Percentiles rank a stretch among this genome's conserved stretches.
phyloP scores from a whole-genome alignment of 495 filamentous ascomycete genomes.

The Aspergillus nidulans region DNA sequence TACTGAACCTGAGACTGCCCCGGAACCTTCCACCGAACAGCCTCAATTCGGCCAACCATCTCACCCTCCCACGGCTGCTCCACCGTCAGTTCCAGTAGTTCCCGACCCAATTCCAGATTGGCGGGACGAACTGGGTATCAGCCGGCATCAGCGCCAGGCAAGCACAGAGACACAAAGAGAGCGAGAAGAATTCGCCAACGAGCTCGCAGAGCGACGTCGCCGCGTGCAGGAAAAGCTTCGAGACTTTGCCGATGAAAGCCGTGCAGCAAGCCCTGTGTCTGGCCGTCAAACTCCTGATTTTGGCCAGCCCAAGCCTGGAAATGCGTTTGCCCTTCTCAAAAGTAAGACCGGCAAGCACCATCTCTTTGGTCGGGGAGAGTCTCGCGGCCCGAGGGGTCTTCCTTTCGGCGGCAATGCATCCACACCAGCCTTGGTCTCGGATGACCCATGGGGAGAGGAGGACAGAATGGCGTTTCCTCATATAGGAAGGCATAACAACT shows the following conservation, averaged over 20 bases:
- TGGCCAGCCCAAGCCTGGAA: conserved; percentile 41
- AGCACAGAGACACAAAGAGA: conserved; percentile 62
- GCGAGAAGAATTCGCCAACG: conserved; percentile 71
- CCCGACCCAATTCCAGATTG: conserved; percentile 34
- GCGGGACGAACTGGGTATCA: conserved; percentile 26
- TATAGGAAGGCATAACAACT: conserved; percentile 36
- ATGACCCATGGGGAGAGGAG: conserved; percentile 44
- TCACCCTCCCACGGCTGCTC: conserved; percentile 7
- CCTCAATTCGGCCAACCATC: background rate
- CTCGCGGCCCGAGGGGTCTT: conserved; percentile 68
- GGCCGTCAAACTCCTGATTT: conserved; percentile 44
- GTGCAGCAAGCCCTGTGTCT: conserved; percentile 47
- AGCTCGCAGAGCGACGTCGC: conserved; percentile 71
- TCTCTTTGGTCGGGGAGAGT: conserved; percentile 47
- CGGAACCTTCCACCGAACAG: background rate
- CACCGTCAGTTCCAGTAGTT: conserved; percentile 14
- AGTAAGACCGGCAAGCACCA: conserved; percentile 62
- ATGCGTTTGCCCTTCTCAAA: conserved; percentile 64
- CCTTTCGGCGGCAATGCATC: conserved; percentile 56
- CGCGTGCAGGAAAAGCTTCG: conserved; percentile 79
- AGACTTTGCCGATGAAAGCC: conserved; percentile 64
- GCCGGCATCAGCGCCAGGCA: conserved; percentile 45
- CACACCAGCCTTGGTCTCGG: conserved; percentile 38
- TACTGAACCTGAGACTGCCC: background rate
- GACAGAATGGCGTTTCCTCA: conserved; percentile 30